These are phyloP conservation scores for Coix lacrymajobi DNA, from an alignment of 176 grass and related monocot species.

Conservation along the genomic window DNA sequence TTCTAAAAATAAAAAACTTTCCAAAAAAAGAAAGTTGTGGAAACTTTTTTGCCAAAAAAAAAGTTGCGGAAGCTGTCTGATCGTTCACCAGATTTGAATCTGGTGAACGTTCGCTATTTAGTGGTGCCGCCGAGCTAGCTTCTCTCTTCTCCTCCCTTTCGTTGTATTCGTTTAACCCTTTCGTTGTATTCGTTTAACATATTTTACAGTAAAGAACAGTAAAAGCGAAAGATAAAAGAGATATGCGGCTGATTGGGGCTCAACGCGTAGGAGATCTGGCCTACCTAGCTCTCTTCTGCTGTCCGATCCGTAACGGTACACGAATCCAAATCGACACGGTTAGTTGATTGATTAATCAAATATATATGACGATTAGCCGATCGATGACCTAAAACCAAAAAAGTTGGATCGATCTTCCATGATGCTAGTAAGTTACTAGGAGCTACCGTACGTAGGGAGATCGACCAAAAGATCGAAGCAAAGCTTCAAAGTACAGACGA, in stretches of 20 bases:
- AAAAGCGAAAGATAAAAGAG: not conserved
- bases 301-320: not conserved
- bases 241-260: not conserved
- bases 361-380: not conserved
- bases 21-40: too few species aligned
- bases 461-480: not conserved
- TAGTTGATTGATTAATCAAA: not conserved
- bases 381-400: not conserved
- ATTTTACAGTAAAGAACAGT: too few species aligned
- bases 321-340: not conserved
- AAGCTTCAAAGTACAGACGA: not conserved
- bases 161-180: too few species aligned
- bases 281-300: not conserved
- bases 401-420: not conserved
- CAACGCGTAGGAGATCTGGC: conserved; percentile 8
- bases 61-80: too few species aligned
- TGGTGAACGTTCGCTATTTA: too few species aligned
- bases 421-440: conserved; percentile 8
- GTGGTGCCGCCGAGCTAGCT: too few species aligned
- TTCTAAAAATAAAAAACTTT: too few species aligned
- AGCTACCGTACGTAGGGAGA: not conserved
- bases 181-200: too few species aligned
- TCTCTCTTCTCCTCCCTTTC: too few species aligned
- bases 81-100: too few species aligned
- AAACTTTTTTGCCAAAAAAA: too few species aligned